Base-by-base conservation (phyloP, 2,329 filamentous ascomycete species). In the Pyrenophora teres region DNA sequence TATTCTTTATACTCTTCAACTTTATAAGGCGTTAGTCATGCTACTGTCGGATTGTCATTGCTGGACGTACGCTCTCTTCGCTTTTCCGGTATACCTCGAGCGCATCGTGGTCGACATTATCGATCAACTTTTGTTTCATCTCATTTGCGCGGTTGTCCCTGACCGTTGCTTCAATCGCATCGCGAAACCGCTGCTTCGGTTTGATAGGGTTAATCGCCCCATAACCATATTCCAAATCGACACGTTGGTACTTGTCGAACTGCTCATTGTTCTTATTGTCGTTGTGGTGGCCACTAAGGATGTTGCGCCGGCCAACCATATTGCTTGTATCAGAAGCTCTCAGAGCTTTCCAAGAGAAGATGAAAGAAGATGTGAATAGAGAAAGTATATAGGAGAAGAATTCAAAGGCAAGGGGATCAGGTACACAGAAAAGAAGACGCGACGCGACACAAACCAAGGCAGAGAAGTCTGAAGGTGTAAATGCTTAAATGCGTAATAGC, bases 1-100 rank as follows among this genome's bases (percentile, higher is more conserved):
- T 70, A 16, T 83, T 83, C 50, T 78, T 76, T 62, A 84, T 80
- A 6, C 60, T 64, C 67, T 83, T 82, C 36, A 84, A 65, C 70
- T 75, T 35, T 12, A 6, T 4, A 5, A n/a, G 6, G 7, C 32
- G 44, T 50, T 16, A 60, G 48, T n/a, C 19, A n/a, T 4, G 3
- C 3, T 13, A 2, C 10, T 25, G n/a, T 12, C 2, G 8, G 6
- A n/a, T 10, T 2, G 10, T 1, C 9, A 13, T 21, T 33, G 10
- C n/a, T 18, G 10, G 18, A 36, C 64, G 31, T 60, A 74, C 68
- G 60, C 83, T 77, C n/a, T 80, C 76, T 2, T 81, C 76, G 30
- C 71, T 78, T 62, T 81, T 82, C 16, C 81, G 71, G 59, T 72
- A 82, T 30, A 75, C 70, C 61, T 84, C 80, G 15, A 83, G 68